Evolutionary conservation across 345 rosid species (phyloP).

Genomic region (Citropsis articulata): DNA sequence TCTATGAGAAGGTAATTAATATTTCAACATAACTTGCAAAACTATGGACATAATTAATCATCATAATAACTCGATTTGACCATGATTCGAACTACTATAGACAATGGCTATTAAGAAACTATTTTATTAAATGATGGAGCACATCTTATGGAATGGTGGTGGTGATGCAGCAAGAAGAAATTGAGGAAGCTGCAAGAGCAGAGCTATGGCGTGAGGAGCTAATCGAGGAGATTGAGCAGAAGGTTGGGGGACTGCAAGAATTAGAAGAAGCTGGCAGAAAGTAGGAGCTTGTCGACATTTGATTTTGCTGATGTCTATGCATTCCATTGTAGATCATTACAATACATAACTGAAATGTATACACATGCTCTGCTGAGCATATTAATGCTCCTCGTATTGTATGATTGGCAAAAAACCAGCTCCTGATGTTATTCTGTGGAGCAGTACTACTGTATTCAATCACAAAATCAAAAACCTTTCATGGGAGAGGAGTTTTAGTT

Average conservation of each 20-base stretch:
- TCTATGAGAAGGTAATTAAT: constrained; percentile 70
- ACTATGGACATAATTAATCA: neutral
- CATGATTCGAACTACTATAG: neutral
- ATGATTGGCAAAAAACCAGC: neutral
- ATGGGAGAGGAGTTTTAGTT: no score
- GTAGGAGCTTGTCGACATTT: constrained; percentile 19
- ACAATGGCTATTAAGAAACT: no score
- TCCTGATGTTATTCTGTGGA: no score
- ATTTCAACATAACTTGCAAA: neutral
- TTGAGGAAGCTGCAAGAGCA: constrained; percentile 84
- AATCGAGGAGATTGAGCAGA: constrained; percentile 92
- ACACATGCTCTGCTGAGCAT: neutral
- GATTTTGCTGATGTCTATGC: neutral
- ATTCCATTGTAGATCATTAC: neutral
- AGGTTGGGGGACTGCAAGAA: constrained; percentile 79
- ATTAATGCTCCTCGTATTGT: neutral
- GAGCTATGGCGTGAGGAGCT: constrained; percentile 92
- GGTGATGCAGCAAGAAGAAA: constrained; percentile 69
- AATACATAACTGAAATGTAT: neutral
- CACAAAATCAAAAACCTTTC: no score
- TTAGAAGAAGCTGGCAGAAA: constrained; percentile 79
- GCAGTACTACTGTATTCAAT: no score
- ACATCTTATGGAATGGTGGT: neutral
- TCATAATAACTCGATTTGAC: neutral
- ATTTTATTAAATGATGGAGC: neutral